Conservation (phyloP, 176 grass and related monocot genomes). For the Ananas comosus region DNA sequence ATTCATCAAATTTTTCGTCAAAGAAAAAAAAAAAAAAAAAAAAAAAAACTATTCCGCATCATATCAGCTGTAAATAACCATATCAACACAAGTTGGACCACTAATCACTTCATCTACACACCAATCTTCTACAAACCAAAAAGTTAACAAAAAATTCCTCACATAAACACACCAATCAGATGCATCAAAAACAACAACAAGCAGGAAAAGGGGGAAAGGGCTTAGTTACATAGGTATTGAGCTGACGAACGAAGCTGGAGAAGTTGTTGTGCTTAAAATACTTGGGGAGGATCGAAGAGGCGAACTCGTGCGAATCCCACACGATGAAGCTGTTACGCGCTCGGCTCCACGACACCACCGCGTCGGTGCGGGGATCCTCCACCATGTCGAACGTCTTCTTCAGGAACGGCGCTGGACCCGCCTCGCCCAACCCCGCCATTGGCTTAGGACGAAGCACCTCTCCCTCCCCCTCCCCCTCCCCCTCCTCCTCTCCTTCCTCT, state of each 20-base stretch:
- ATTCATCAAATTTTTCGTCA: too few species aligned
- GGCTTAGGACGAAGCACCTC: slow-evolving; percentile 5
- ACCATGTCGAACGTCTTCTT: slow-evolving; percentile 55
- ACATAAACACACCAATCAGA: too few species aligned
- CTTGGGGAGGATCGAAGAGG: slow-evolving; percentile 33
- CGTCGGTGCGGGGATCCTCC: slow-evolving; percentile 35
- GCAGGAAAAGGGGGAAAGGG: background rate
- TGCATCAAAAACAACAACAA: too few species aligned
- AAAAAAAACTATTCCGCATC: too few species aligned
- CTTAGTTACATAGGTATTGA: slow-evolving; percentile 17
- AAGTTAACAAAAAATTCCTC: too few species aligned
- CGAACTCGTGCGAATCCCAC: slow-evolving; percentile 46
- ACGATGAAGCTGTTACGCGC: slow-evolving; percentile 44
- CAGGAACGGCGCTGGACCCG: slow-evolving; percentile 39
- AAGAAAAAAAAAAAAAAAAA: too few species aligned
- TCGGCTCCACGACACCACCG: slow-evolving; percentile 37
- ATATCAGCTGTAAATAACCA: too few species aligned
- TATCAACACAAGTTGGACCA: too few species aligned
- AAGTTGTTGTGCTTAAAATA: slow-evolving; percentile 23
- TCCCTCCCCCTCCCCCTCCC: background rate
- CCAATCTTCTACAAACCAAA: too few species aligned
- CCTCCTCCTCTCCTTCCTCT: slow-evolving; percentile 11
- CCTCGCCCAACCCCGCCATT: slow-evolving; percentile 20
- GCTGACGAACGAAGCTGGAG: slow-evolving; percentile 26
- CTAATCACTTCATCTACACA: too few species aligned